Conservation (phyloP, 441 rosid species). For the Pelargonium exstipulatum region DNA sequence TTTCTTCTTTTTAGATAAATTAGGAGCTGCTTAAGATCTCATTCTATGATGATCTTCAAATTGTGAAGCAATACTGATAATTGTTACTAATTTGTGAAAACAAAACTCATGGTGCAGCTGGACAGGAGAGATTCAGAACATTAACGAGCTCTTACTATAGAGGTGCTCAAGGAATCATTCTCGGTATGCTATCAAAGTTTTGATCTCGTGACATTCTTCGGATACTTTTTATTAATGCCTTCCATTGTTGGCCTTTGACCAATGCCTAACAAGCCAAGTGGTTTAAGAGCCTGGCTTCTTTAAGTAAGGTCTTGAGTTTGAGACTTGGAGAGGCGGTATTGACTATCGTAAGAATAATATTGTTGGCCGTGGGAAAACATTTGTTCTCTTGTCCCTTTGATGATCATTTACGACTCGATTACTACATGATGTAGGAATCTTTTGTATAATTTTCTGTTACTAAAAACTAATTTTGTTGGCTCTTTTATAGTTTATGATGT, state of each 20-base stretch:
- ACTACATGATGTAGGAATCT: no score
- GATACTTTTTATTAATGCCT: not conserved
- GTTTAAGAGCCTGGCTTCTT: no score
- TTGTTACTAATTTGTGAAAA: conserved; percentile 18
- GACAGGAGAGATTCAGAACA: conserved; percentile 89
- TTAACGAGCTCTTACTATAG: conserved; percentile 86
- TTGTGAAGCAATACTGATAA: not conserved
- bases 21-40: not conserved
- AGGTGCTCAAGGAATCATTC: conserved; percentile 87
- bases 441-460: no score
- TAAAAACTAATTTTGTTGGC: not conserved
- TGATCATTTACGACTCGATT: no score
- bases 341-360: no score
- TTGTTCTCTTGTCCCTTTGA: not conserved
- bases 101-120: conserved; percentile 52
- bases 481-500: conserved; percentile 59
- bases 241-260: not conserved
- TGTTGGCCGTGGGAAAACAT: not conserved
- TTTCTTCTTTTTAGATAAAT: not conserved
- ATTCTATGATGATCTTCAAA: not conserved
- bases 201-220: conserved; percentile 10
- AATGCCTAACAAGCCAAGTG: no score
- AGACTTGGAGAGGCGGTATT: no score
- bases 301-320: no score
- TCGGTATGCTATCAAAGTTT: conserved; percentile 40